Evolutionary conservation across 192 early-diverging fungal genomes (phyloP).

Genomic region (Gonapodya sp.): DNA sequence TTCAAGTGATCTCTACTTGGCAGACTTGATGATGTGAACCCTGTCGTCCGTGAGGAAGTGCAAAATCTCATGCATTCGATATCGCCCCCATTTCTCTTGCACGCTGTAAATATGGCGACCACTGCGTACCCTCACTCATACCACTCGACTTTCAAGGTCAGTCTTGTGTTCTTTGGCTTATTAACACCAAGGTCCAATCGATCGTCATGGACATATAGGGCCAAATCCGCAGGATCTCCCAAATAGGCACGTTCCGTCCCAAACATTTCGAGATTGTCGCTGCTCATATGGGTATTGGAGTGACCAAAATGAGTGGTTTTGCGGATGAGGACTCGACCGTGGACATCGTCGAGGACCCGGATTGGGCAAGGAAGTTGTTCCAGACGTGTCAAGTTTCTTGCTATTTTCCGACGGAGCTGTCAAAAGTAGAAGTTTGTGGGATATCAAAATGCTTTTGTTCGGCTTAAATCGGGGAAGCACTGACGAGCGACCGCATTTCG

Average conservation of each 20-base stretch:
- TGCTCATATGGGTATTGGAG: slow-evolving; percentile 41
- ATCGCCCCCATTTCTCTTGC: background rate
- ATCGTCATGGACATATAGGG: too few species aligned
- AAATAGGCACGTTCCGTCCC: slow-evolving; percentile 51
- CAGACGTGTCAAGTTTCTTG: slow-evolving; percentile 38
- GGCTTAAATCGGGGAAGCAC: too few species aligned
- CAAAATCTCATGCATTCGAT: background rate
- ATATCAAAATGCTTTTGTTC: too few species aligned
- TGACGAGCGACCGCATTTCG: too few species aligned
- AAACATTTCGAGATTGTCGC: slow-evolving; percentile 55
- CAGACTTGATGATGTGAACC: background rate
- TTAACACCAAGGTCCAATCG: too few species aligned
- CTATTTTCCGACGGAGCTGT: background rate
- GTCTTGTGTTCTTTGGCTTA: background rate
- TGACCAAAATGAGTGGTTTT: too few species aligned
- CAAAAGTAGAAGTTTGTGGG: too few species aligned
- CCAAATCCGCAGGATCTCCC: slow-evolving; percentile 28
- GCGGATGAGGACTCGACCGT: background rate
- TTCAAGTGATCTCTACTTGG: too few species aligned
- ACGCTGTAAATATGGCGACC: background rate
- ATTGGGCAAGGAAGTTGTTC: slow-evolving; percentile 43
- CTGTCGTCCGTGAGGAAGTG: background rate
- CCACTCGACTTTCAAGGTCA: background rate
- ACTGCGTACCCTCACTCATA: background rate
- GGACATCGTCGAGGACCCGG: slow-evolving; percentile 9